These are phyloP conservation scores for Beauveria brongniartii DNA, from an alignment of 2,329 filamentous ascomycete species.

Conservation along the genomic window DNA sequence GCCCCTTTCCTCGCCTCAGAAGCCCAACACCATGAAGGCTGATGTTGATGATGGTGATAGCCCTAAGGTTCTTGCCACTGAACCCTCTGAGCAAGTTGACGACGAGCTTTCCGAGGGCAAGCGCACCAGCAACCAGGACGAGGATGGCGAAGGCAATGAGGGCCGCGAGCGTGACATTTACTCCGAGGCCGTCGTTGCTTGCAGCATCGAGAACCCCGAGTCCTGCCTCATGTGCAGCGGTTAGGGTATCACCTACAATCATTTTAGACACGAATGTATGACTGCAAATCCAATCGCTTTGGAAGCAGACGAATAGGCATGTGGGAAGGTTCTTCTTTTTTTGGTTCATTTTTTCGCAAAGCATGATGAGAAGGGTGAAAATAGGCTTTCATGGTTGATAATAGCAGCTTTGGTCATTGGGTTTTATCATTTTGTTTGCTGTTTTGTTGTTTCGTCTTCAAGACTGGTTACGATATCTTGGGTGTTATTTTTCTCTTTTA, in stretches of 20 bases:
- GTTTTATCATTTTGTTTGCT: background rate
- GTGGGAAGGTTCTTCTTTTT: conserved; percentile 17
- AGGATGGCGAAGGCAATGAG: conserved; percentile 62
- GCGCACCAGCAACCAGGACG: conserved; percentile 67
- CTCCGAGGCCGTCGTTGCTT: conserved; percentile 81
- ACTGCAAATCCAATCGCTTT: conserved; percentile 18
- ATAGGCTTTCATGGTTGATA: background rate
- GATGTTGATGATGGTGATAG: conserved; percentile 70
- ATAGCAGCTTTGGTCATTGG: background rate
- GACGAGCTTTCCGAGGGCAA: conserved; percentile 54
- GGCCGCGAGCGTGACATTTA: conserved; percentile 88
- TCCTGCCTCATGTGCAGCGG: conserved; percentile 96
- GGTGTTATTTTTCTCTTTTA: background rate
- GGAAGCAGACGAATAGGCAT: conserved; percentile 13
- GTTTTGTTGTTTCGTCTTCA: background rate
- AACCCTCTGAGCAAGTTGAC: conserved; percentile 55
- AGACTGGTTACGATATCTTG: conserved; percentile 4
- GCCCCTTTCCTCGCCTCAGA: conserved; percentile 49
- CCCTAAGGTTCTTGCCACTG: conserved; percentile 67
- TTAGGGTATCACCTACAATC: conserved; percentile 35
- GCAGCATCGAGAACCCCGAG: conserved; percentile 97
- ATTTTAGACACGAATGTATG: conserved; percentile 17
- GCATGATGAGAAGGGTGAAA: background rate
- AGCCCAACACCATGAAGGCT: conserved; percentile 64
- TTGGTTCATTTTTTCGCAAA: background rate